Evolutionary conservation across 306 rosid genomes (phyloP), one percentile per base, ranked within the genome.

Genomic region (Aeschynomene evenia): DNA sequence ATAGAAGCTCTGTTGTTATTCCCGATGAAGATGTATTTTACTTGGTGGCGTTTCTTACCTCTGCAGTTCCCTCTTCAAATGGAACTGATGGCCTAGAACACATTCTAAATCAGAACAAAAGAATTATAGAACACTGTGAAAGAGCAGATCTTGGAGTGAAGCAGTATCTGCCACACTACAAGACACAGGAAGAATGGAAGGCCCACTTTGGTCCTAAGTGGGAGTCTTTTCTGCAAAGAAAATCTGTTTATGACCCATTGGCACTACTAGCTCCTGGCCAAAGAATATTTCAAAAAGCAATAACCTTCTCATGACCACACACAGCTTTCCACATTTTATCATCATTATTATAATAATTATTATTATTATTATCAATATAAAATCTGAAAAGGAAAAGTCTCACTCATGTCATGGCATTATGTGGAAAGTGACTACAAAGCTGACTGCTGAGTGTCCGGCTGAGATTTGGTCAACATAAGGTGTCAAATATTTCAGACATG

Each of bases 11-110:
- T 5, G 85, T 73, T 15, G 89, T 89, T 11, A 79, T 79, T 46
- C 99, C 99, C n/a, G 96, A 91, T 62, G 99, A 87, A 77, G 91
- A 89, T 15, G 68, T 85, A 66, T 91, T 94, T 87, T 94, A 94
- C 88, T 80, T 78, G 1, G 95, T 94, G 52, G 97, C 92, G 56
- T 88, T 94, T 78, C 92, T 94, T 16, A 74, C 87, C 65, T 94
- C 99, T 45, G 99, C 97, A 61, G 85, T 87, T 51, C 91, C 96
- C 9, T 71, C 86, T 37, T 94, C 99, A 16, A 85, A 63, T 39
- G 99, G 91, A 80, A 77, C 75, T 34, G 89, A 94, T 46, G 92
- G 96, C 49, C 64, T 94, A 70, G 97, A 94, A 71, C 78, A 91
- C 70, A 89, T 94, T 57, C 57, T 88, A 84, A 80, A 79, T 63